Evolutionary conservation across 257 asterid genomes (phyloP).

Genomic region (Ilex aquifolium): DNA sequence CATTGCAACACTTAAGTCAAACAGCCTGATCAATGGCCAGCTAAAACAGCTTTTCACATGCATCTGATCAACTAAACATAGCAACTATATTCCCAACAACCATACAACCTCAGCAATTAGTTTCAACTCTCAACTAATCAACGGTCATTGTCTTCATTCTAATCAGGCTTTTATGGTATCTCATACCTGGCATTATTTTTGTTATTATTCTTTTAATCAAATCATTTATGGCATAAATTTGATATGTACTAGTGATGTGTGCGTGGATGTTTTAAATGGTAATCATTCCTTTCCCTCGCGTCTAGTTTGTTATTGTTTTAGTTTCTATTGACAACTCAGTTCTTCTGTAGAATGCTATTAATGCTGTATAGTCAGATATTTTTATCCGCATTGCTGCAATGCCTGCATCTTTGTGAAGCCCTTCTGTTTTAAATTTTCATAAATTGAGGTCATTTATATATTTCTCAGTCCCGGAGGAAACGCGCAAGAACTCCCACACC

Average conservation of each 20-base stretch:
- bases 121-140: slow-evolving; percentile 90
- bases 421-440: neutral
- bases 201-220: slow-evolving; percentile 10
- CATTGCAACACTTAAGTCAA: slow-evolving; percentile 70
- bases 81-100: slow-evolving; percentile 93
- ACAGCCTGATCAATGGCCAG: slow-evolving; percentile 58
- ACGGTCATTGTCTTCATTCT: slow-evolving; percentile 89
- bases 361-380: too few relatives aligned
- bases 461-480: slow-evolving; percentile 55
- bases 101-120: slow-evolving; percentile 88
- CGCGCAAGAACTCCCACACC: slow-evolving; percentile 88
- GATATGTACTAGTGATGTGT: too few relatives aligned
- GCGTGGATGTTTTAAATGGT: too few relatives aligned
- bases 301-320: too few relatives aligned
- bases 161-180: slow-evolving; percentile 93
- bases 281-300: too few relatives aligned
- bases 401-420: too few relatives aligned
- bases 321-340: too few relatives aligned
- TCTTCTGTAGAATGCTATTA: too few relatives aligned
- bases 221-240: neutral
- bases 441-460: slow-evolving; percentile 14
- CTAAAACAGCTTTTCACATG: slow-evolving; percentile 92
- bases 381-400: too few relatives aligned
- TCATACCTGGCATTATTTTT: slow-evolving; percentile 51
- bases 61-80: slow-evolving; percentile 90